Base-by-base conservation (phyloP, 805 yeast genomes). In the Nakazawaea populi region DNA sequence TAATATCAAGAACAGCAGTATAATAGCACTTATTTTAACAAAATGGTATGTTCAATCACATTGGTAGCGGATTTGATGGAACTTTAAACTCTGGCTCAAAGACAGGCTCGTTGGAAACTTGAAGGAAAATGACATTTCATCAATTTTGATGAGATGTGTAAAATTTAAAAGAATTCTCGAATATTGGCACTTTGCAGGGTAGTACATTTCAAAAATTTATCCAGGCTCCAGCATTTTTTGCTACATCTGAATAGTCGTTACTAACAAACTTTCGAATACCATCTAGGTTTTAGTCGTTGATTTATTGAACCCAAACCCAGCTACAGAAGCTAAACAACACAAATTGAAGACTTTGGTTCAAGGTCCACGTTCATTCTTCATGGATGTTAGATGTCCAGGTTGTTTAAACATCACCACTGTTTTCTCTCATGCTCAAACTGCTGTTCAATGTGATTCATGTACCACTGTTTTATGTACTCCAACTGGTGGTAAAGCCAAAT, bases 371-470 rank as follows among this genome's bases (percentile, higher is more conserved):
- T 91, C 98, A 56, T 94, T 80, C 85, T 94, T 94, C 87, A 91
- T 94, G 97, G 99, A 94, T 73, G 99, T 94, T 67, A 94, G 92
- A 79, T 94, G 99, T 79, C 98, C 96, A 77, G 98, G 99, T 69
- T 94, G 99, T 82, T 83, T 92, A 75, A 87, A 85, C 85, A 94
- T 94, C 82, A 90, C 99, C 77, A 92, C 97, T 65, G 98, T 94
- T 64, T 94, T 94, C 87, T 92, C 98, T 60, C 99, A 94, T 78
- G 98, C 99, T 64, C 99, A 94, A 83, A 94, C 99, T 68, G 98
- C 97, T 69, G 99, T 94, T 70, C 87, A 97, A 70, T 94, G 99
- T 84, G 98, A 95, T 72, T 84, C 96, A 52, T 94, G 99, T 81
- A 85, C 98, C 63, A 89, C 97, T 63, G 97, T 94, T 61, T 87